A percentile compares a stretch with the other conserved stretches of the same genome.
These are phyloP conservation scores for Mariannaea sp. DNA, from an alignment of 2,329 filamentous ascomycete species.

Conservation along the genomic window DNA sequence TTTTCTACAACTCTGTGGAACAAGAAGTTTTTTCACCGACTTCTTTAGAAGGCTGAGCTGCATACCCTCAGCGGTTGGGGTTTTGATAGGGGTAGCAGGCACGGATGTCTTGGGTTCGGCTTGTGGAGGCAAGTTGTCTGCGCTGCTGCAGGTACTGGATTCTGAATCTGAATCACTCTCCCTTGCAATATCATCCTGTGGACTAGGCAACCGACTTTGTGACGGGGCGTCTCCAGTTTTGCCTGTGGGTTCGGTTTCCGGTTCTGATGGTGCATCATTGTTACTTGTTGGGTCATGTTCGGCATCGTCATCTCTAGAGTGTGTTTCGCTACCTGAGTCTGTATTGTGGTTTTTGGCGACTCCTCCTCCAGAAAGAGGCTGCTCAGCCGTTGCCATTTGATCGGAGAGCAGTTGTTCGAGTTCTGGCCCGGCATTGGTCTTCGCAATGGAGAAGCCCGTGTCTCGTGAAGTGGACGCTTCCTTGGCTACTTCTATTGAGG, in stretches of 20 bases:
- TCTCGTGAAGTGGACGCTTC: too few species aligned
- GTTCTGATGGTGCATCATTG: not conserved
- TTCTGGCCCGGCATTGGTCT: too few species aligned
- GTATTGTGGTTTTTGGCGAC: too few species aligned
- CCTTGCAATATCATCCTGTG: not conserved
- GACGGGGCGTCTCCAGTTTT: not conserved
- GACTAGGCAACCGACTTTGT: not conserved
- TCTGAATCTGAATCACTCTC: not conserved
- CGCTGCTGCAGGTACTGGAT: not conserved
- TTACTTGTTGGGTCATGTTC: not conserved
- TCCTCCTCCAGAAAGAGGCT: too few species aligned
- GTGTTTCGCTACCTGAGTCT: too few species aligned
- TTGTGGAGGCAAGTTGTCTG: not conserved
- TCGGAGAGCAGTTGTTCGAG: too few species aligned
- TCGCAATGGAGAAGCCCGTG: too few species aligned
- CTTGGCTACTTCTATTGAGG: too few species aligned
- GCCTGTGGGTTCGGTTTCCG: not conserved
- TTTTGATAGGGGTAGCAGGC: not conserved
- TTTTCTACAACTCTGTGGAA: slow-evolving; percentile 35
- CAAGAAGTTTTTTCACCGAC: slow-evolving; percentile 31
- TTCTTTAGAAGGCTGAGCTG: slow-evolving; percentile 25
- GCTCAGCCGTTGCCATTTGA: too few species aligned
- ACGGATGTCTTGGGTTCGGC: not conserved
- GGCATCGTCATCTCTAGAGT: too few species aligned
- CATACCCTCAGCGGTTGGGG: not conserved